phyloP scores from a whole-genome alignment of 1,284 basidiomycete species.

The Neotropicomus parvogracilis region DNA sequence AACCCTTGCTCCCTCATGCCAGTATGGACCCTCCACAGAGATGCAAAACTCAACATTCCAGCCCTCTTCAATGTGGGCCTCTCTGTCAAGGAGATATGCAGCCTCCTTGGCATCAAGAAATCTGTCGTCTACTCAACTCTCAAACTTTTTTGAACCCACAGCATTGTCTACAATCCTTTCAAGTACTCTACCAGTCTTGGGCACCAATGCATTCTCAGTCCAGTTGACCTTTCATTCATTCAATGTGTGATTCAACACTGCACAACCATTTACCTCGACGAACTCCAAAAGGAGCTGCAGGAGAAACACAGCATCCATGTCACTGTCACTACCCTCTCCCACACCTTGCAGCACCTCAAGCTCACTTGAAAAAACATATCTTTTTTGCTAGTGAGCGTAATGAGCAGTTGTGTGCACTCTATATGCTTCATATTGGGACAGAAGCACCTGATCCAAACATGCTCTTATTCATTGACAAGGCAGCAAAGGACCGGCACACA shows the following conservation, averaged over 20 bases:
- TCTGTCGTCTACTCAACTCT: no score
- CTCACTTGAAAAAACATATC: background rate
- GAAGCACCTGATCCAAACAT: slow-evolving; percentile 1
- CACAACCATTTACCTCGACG: slow-evolving; percentile 6
- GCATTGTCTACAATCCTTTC: no score
- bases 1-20: no score
- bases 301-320: background rate
- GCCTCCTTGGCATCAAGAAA: no score
- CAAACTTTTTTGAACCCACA: no score
- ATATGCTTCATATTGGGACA: slow-evolving; percentile 4
- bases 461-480: slow-evolving; percentile 24
- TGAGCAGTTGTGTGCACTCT: background rate
- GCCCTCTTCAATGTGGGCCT: no score
- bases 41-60: no score
- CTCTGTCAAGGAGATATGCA: no score
- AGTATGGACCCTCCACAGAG: no score
- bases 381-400: background rate
- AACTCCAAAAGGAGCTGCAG: slow-evolving; percentile 3
- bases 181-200: no score
- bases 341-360: background rate
- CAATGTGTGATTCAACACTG: background rate
- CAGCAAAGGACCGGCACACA: slow-evolving; percentile 22
- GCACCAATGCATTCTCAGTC: no score
- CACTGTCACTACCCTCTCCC: background rate
- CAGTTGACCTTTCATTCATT: background rate